Evolutionary conservation across 2,329 filamentous ascomycete genomes (phyloP).

Genomic region (Dactylella cylindrospora): DNA sequence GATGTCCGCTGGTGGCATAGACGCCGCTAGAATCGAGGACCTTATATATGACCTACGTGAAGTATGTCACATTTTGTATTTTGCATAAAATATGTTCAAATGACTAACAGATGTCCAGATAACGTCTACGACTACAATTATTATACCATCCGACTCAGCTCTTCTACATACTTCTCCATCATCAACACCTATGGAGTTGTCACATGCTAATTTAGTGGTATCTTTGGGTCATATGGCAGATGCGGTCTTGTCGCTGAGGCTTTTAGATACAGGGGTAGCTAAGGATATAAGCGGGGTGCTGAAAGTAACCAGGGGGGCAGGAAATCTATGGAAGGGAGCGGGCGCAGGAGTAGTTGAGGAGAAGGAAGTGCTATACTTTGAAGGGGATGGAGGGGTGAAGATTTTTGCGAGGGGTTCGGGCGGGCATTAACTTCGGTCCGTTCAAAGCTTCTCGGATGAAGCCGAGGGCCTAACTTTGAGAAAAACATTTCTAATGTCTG

Average conservation of each 20-base stretch:
- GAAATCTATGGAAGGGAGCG: conserved; percentile 49
- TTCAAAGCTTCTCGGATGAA: too few relatives aligned
- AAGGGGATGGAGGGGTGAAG: conserved; percentile 76
- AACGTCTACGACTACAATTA: conserved; percentile 60
- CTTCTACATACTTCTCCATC: conserved; percentile 70
- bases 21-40: conserved; percentile 52
- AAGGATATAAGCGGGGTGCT: conserved; percentile 87
- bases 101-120: conserved; percentile 51
- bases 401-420: conserved; percentile 75
- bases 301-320: conserved; percentile 66
- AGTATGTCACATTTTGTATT: conserved; percentile 6
- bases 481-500: too few relatives aligned
- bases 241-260: conserved; percentile 70
- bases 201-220: conserved; percentile 70
- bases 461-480: too few relatives aligned
- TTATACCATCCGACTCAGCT: conserved; percentile 53
- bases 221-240: conserved; percentile 73
- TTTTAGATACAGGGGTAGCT: conserved; percentile 83
- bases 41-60: conserved; percentile 35
- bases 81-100: conserved; percentile 12
- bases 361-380: conserved; percentile 77
- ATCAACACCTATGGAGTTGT: conserved; percentile 66
- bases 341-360: conserved; percentile 54
- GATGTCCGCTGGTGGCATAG: conserved; percentile 61
- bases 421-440: conserved; percentile 31